Base-by-base conservation (phyloP, 768 basidiomycete genomes). In the Antrodiella citrinella region DNA sequence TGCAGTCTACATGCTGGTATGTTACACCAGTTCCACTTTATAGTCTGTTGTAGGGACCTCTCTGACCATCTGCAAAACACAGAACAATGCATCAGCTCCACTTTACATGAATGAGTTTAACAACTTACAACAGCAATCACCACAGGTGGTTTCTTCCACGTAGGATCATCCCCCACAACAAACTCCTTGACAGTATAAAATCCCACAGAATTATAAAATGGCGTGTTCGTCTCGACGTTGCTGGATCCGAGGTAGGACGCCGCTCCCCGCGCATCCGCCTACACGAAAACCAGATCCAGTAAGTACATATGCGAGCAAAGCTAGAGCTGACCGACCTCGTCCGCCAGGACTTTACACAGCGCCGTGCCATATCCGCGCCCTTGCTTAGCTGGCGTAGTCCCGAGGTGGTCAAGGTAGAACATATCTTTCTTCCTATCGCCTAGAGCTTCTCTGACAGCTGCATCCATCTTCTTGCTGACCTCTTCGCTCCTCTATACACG, bases 201-300 rank as follows among this genome's bases (percentile, higher is more conserved):
- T 9, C 57, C 57, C 7, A 55, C 2, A 12, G 38, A 40, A 15
- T 49, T 38, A 47, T 55, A 55, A 44, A 54, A 57, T 5, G 44
- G 25, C 4, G 13, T 22, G 48, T 53, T 53, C 4, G 20, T 23
- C n/a, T 30, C 19, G 12, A 51, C 51, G 23, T 57, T 54, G 25
- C 49, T 46, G 9, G 53, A 51, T 12, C 42, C 26, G 1, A 51
- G 12, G 18, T 38, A 57, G 4, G 47, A 51, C 19, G 20, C 54
- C n/a, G 48, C 44, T 12, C 13, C 40, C 4, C 47, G 42, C 21
- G 22, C 47, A 30, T 57, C 54, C 2, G 45, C 51, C 57, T 57
- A 15, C 15, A 35, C 7, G 7, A 35, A n/a, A n/a, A n/a, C n/a
- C n/a, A n/a, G n/a, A n/a, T n/a, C n/a, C n/a, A n/a, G n/a, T n/a